phyloP scores from a whole-genome alignment of 2,329 filamentous ascomycete genomes.

The Amauroascus verrucosus region DNA sequence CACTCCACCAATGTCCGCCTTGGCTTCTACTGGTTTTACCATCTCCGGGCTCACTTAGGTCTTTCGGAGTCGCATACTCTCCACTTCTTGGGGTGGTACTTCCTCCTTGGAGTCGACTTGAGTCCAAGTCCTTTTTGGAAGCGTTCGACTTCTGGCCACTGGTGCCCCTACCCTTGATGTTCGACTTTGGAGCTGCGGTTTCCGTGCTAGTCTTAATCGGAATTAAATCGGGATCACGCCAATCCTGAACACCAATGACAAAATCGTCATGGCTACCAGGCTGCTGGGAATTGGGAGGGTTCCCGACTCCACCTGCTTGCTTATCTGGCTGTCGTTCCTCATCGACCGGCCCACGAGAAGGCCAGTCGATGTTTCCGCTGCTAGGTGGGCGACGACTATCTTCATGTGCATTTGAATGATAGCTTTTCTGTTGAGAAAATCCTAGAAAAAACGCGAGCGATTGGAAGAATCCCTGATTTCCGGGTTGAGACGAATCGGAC shows the following conservation, averaged over 20 bases:
- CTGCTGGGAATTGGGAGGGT: constrained; percentile 16
- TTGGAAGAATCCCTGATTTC: constrained; percentile 25
- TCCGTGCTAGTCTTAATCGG: constrained; percentile 26
- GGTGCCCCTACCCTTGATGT: neutral
- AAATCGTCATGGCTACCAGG: constrained; percentile 46
- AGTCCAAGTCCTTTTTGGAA: constrained; percentile 24
- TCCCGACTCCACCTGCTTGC: constrained; percentile 16
- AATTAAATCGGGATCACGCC: constrained; percentile 68
- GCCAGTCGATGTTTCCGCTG: constrained; percentile 64
- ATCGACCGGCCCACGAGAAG: constrained; percentile 50
- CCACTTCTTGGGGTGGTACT: constrained; percentile 63
- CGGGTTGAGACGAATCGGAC: constrained; percentile 15
- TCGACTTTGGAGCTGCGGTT: constrained; percentile 17
- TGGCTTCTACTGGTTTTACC: constrained; percentile 13
- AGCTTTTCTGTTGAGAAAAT: constrained; percentile 25
- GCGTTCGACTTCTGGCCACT: constrained; percentile 17
- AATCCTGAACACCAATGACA: constrained; percentile 75
- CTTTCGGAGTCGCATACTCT: constrained; percentile 45
- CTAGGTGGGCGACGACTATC: constrained; percentile 57
- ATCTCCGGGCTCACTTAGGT: constrained; percentile 7
- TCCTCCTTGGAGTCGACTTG: constrained; percentile 47
- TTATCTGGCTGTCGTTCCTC: constrained; percentile 22
- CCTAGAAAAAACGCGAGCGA: constrained; percentile 39
- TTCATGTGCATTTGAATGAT: constrained; percentile 24
- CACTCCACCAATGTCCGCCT: constrained; percentile 28